Evolutionary conservation across 2,329 filamentous ascomycete genomes (phyloP), one percentile per base, ranked within the genome.

Genomic region (Xylaria multiplex): DNA sequence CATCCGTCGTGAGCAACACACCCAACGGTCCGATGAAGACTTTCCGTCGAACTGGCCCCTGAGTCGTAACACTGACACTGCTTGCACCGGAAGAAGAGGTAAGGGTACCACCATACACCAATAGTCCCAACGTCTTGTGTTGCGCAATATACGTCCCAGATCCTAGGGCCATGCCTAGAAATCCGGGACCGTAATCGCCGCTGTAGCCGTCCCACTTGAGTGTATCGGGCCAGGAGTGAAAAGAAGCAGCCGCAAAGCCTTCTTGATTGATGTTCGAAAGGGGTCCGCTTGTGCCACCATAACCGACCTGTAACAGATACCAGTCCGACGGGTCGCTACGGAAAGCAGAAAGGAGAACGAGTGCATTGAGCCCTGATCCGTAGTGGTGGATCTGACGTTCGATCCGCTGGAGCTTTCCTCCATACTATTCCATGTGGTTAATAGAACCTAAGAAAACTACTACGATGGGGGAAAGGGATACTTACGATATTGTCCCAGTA

Each of bases 301-400:
- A 88, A 0, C 84, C 86, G 0, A 85, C 80, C 2, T 84, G 82
- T 2, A 89, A 77, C 1, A 84, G 77, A 63, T 88, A 84, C 6
- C 81, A 74, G 69, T 85, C 81, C 0, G 77, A 72, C 0, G 84
- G 78, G 40, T 82, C 72, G 54, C 78, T 72, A 42, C 84, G 82
- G 75, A 84, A 89, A 3, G 82, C 78, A 1, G 81, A 80, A 2
- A 89, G 81, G 1, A 88, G 77, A 1, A 86, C 84, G 0, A 87
- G 80, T 0, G 85, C 81, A 72, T 88, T 89, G 6, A 89, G 82
- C 0, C 80, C 84, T 0, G 85, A 88, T 19, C 86, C 86, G 69
- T 89, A 89, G 75, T 89, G 87, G 70, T 89, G 86, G 64, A 88
- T 83, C 74, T 86, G 84, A 3, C 81, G 79, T 71, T 83, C 81